A percentile compares a stretch with the other conserved stretches of the same genome.
phyloP scores from a whole-genome alignment of 2,329 filamentous ascomycete species.

The Rhexocercosporidium sp. region DNA sequence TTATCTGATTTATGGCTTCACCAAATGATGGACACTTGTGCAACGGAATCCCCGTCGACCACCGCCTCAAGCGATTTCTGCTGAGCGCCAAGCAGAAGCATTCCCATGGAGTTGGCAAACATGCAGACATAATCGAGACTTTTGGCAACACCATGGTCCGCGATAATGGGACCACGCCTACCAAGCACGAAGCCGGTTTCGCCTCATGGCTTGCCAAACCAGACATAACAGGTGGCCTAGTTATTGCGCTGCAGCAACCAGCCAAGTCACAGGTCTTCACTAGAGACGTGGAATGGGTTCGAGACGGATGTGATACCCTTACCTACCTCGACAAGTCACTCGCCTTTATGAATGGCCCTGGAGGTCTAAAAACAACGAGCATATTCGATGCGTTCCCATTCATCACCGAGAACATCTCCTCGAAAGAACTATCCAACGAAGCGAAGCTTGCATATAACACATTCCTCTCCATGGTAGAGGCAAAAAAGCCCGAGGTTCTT shows the following conservation, averaged over 20 bases:
- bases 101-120: constrained; percentile 3
- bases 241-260: constrained; percentile 9
- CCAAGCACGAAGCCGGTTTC: constrained; percentile 7
- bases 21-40: constrained; percentile 7
- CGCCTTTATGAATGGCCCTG: constrained; percentile 2
- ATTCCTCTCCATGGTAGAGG: not conserved
- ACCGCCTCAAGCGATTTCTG: constrained; percentile 11
- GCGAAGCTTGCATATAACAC: not conserved
- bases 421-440: constrained; percentile 1
- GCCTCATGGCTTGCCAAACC: constrained; percentile 9
- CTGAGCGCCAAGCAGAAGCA: constrained; percentile 1
- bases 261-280: constrained; percentile 11
- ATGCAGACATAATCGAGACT: constrained; percentile 9
- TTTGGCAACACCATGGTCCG: constrained; percentile 11
- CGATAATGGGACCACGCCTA: not conserved
- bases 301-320: not conserved
- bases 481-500: constrained; percentile 7
- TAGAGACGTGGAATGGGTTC: not conserved
- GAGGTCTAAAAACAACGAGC: constrained; percentile 5
- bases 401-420: constrained; percentile 8
- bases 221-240: constrained; percentile 4
- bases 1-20: constrained; percentile 6
- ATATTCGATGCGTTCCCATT: constrained; percentile 12
- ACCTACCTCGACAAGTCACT: constrained; percentile 7
- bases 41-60: constrained; percentile 11